Conservation (phyloP, 768 basidiomycete species). For the Serendipita indica region DNA sequence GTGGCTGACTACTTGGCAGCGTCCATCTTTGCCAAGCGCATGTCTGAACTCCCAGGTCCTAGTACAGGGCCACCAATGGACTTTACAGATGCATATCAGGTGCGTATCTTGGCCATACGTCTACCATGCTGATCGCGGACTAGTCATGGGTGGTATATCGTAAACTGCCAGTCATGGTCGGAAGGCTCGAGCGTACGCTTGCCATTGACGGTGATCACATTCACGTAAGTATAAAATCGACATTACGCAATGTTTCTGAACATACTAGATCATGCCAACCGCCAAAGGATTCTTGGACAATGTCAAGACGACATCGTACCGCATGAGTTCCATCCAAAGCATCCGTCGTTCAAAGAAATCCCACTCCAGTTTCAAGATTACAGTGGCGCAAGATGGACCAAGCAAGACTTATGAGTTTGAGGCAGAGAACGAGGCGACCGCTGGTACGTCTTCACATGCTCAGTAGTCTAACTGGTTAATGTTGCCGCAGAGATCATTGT, state of each 20-base stretch:
- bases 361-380: constrained; percentile 74
- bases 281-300: constrained; percentile 74
- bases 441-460: background rate
- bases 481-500: background rate
- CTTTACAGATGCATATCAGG: constrained; percentile 77
- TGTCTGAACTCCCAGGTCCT: constrained; percentile 46
- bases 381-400: constrained; percentile 53
- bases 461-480: background rate
- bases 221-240: constrained; percentile 38
- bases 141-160: constrained; percentile 46
- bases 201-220: constrained; percentile 94
- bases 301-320: constrained; percentile 83
- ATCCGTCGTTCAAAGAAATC: constrained; percentile 74
- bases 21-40: constrained; percentile 74
- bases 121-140: background rate
- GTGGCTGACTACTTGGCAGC: constrained; percentile 27
- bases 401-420: constrained; percentile 96
- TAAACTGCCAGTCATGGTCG: constrained; percentile 87
- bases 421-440: constrained; percentile 46
- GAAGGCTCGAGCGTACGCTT: constrained; percentile 76
- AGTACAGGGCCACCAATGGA: constrained; percentile 45
- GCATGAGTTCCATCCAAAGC: constrained; percentile 71
- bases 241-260: constrained; percentile 1
- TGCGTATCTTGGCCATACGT: constrained; percentile 19
- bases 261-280: constrained; percentile 72